Base-by-base conservation (phyloP, 164 flowering plant genomes). In the Magnolia changhungtana region DNA sequence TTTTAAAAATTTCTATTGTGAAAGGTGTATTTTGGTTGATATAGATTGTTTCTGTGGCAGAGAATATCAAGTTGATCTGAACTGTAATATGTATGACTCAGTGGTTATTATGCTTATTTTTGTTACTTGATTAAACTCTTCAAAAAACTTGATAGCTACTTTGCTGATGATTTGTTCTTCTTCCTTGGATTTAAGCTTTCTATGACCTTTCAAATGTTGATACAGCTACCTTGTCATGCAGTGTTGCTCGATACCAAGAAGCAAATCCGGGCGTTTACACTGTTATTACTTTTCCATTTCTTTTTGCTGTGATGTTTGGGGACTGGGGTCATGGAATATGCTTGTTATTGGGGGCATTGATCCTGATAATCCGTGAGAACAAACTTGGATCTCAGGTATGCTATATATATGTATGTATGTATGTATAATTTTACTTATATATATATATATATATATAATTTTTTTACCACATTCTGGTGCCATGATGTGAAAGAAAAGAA, bases 291-390 rank as follows among this genome's bases (percentile, higher is more conserved):
- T 96, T 92, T 86, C 99, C 99, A n/a, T 96, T 96, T 86, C 94
- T 96, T 80, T 96, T 96, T 86, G 99, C 98, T 61, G 99, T 96
- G 80, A 96, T 96, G 99, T 96, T 96, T 87, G 98, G 99, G 71
- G 99, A 96, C 77, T 96, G 99, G 99, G 99, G 99, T 77, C 99
- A 96, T 86, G 99, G 99, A 74, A 87, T 96, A 77, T 96, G 99
- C 87, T 82, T 96, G 85, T 81, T 94, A 80, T 66, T 94, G 80
- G 96, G 94, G 72, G 92, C 99, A 27, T 77, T 96, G 69, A 67
- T 90, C 77, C 94, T 95, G 74, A 86, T 95, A 74, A 90, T 89
- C 63, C 89, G 90, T 55, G 98, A 96, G 87, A 86, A 85, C 63
- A 92, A 83, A 78, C 86, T 87, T 70, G 76, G 89, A 67, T 87